Conservation (phyloP, 495 filamentous ascomycete species). For the Penicillium egyptiacum region DNA sequence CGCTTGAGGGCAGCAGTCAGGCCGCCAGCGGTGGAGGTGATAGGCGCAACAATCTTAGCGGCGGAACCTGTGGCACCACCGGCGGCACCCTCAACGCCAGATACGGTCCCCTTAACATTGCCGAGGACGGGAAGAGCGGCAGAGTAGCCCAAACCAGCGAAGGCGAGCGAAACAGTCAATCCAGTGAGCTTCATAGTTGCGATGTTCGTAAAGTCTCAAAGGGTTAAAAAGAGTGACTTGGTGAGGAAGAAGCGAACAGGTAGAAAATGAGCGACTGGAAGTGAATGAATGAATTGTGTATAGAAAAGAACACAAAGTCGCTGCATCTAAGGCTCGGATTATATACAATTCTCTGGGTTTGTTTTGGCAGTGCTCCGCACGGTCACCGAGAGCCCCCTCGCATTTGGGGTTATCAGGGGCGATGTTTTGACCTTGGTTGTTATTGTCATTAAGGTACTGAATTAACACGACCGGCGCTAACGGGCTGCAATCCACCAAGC, state of each 20-base stretch:
- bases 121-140: conserved; percentile 23
- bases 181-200: conserved; percentile 46
- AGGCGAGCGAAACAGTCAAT: conserved; percentile 34
- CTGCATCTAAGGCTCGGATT: conserved; percentile 11
- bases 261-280: conserved; percentile 27
- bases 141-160: conserved; percentile 21
- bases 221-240: conserved; percentile 30
- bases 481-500: conserved; percentile 6
- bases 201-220: conserved; percentile 8
- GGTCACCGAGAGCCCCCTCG: conserved; percentile 12
- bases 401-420: conserved; percentile 16
- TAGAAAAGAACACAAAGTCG: conserved; percentile 4
- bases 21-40: not conserved
- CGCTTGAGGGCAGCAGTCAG: conserved; percentile 6
- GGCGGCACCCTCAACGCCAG: conserved; percentile 9
- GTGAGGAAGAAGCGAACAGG: conserved; percentile 11
- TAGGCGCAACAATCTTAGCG: not conserved
- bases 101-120: not conserved
- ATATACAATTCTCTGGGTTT: conserved; percentile 23
- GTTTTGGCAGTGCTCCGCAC: conserved; percentile 9
- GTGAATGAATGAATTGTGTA: conserved; percentile 26
- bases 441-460: conserved; percentile 11
- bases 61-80: conserved; percentile 7
- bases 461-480: conserved; percentile 19
- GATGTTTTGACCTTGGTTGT: conserved; percentile 12